Percentiles rank a stretch among this genome's conserved stretches.
Evolutionary conservation across 2,329 filamentous ascomycete genomes (phyloP).

Genomic region (Fusarium bulbicola): DNA sequence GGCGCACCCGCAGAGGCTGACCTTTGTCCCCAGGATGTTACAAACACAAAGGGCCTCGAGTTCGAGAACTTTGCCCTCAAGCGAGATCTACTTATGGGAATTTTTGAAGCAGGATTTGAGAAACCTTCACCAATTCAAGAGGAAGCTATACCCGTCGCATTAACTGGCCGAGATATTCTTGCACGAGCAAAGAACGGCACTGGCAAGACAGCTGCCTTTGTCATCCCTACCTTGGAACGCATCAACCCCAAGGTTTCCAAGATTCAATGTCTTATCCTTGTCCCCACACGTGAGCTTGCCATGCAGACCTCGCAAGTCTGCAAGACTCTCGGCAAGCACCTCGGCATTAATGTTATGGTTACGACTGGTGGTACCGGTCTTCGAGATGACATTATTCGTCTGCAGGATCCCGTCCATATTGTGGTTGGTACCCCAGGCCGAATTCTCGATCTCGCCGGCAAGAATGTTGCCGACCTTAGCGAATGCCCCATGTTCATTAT

Average conservation of each 20-base stretch:
- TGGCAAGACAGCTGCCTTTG: conserved; percentile 97
- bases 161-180: conserved; percentile 94
- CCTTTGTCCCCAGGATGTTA: conserved; percentile 78
- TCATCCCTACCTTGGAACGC: conserved; percentile 93
- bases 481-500: conserved; percentile 99
- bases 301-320: conserved; percentile 99
- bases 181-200: conserved; percentile 98
- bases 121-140: conserved; percentile 99
- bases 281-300: conserved; percentile 95
- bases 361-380: conserved; percentile 95
- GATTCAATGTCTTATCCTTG: conserved; percentile 94
- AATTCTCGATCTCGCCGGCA: conserved; percentile 95
- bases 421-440: conserved; percentile 96
- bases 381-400: conserved; percentile 94
- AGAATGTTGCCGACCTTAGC: conserved; percentile 94
- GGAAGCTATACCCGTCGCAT: conserved; percentile 95
- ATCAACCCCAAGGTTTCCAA: conserved; percentile 98
- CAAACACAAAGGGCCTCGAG: conserved; percentile 95
- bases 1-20: conserved; percentile 25
- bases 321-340: conserved; percentile 97
- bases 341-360: conserved; percentile 98
- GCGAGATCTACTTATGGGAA: conserved; percentile 96
- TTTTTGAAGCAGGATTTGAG: conserved; percentile 98
- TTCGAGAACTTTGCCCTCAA: conserved; percentile 98
- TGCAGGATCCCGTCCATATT: conserved; percentile 95